These are phyloP conservation scores for Alloteropsis semialata DNA, from an alignment of 176 grass and related monocot species.

Conservation along the genomic window DNA sequence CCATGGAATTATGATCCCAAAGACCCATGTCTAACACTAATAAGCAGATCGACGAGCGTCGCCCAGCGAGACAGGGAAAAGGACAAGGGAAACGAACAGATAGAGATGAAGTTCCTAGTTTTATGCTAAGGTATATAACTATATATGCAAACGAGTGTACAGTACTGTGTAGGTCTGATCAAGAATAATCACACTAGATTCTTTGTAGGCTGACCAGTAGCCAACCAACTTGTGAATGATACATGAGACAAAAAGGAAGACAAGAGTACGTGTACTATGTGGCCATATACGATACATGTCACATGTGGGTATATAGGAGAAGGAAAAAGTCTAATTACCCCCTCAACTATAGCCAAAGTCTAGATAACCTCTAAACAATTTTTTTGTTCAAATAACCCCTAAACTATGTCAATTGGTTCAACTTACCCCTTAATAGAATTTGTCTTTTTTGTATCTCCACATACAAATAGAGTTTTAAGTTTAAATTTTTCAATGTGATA, in stretches of 20 bases:
- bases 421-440: too few species aligned
- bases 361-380: too few species aligned
- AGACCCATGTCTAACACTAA: constrained; percentile 4
- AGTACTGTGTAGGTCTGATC: not conserved
- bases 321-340: too few species aligned
- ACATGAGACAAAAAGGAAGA: not conserved
- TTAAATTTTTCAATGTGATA: too few species aligned
- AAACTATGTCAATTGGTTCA: too few species aligned
- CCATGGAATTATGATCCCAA: constrained; percentile 25
- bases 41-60: not conserved
- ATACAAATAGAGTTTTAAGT: too few species aligned
- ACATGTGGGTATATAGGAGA: not conserved
- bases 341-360: too few species aligned
- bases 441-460: too few species aligned
- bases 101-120: not conserved
- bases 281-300: not conserved
- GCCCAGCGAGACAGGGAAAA: not conserved
- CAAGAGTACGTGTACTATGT: not conserved
- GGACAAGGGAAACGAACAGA: not conserved
- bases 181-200: not conserved
- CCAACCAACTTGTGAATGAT: not conserved
- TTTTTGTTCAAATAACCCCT: too few species aligned
- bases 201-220: too few species aligned
- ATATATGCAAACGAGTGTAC: not conserved
- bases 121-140: not conserved